Evolutionary conservation across 2,329 filamentous ascomycete species (phyloP).

Genomic region (Sporothrix luriei): DNA sequence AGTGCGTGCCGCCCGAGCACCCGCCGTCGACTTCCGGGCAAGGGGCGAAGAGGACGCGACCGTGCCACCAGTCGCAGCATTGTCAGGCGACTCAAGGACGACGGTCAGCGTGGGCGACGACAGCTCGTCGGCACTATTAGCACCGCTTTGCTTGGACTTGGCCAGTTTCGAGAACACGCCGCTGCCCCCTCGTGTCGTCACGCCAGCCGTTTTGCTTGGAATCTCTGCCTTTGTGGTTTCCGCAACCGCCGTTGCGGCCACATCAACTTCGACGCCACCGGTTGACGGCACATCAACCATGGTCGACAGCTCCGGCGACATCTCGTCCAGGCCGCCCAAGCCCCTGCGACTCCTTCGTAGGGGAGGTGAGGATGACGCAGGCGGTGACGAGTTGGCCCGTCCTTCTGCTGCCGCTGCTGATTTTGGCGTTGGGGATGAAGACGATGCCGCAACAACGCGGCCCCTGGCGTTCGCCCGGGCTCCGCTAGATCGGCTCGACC

Average conservation of each 20-base stretch:
- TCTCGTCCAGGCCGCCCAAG: conserved; percentile 38
- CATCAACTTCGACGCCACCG: neutral
- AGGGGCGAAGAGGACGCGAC: conserved; percentile 34
- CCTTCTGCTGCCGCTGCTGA: neutral
- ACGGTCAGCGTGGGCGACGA: conserved; percentile 37
- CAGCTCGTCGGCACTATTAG: conserved; percentile 40
- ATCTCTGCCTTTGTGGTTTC: neutral
- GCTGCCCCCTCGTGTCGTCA: neutral
- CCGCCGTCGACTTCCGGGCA: conserved; percentile 32
- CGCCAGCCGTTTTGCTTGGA: neutral
- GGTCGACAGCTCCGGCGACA: conserved; percentile 41
- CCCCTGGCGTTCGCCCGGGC: neutral
- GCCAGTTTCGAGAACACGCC: conserved; percentile 25
- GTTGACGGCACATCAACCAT: conserved; percentile 9
- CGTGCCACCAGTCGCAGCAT: neutral
- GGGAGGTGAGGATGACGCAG: conserved; percentile 36
- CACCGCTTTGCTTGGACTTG: conserved; percentile 28
- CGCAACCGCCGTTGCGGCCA: neutral
- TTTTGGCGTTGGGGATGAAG: conserved; percentile 14
- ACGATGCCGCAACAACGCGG: conserved; percentile 33
- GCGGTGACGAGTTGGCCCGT: neutral
- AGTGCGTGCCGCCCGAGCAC: neutral
- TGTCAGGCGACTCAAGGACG: neutral
- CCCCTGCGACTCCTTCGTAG: neutral
- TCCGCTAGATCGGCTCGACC: conserved; percentile 15